Base-by-base conservation (phyloP, 371 early-diverging fungal genomes). In the Synchytrium microbalum region DNA sequence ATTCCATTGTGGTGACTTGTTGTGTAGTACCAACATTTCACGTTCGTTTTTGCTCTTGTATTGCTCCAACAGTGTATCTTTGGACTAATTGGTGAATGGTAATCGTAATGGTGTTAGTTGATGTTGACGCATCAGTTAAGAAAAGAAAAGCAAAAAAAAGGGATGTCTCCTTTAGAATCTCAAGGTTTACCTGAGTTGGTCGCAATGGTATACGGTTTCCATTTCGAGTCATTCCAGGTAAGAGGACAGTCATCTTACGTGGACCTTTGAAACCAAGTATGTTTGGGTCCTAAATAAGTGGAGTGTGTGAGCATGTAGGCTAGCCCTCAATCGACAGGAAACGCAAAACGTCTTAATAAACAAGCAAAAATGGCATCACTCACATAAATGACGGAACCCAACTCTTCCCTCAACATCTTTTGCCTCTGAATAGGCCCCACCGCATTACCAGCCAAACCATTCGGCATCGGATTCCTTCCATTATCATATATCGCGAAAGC, bases 1-100 rank as follows among this genome's bases (percentile, higher is more conserved):
- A 69, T 90, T 92, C 95, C 95, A 96, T 64, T 91, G 92, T 0
- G 97, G 97, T 27, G 86, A 78, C 69, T 92, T 94, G 77, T 94
- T 96, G 64, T 90, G 85, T 53, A 95, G 72, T 2, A 84, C 83
- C 23, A 92, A 65, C 2, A 88, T 73, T 64, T 88, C 85, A 10
- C 79, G 68, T 32, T 84, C 82, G 38, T 81, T 78, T 16, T 81
- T 80, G 28, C 75, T 78, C 38, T 78, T 78, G 64, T 82, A 80
- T 54, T 86, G 84, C 23, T 77, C 82, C 33, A 88, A 67, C 38
- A 91, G 65, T 2, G 88, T 84, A 23, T 90, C 87, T 27, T 81
- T 73, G 62, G 84, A 83, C 84, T 88, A 3, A n/a, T n/a, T n/a
- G n/a, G 28, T 46, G 38, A 56, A 23, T 14, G 59, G 13, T 16